Evolutionary conservation across 495 filamentous ascomycete species (phyloP).

Genomic region (Penicillium coprophilum): DNA sequence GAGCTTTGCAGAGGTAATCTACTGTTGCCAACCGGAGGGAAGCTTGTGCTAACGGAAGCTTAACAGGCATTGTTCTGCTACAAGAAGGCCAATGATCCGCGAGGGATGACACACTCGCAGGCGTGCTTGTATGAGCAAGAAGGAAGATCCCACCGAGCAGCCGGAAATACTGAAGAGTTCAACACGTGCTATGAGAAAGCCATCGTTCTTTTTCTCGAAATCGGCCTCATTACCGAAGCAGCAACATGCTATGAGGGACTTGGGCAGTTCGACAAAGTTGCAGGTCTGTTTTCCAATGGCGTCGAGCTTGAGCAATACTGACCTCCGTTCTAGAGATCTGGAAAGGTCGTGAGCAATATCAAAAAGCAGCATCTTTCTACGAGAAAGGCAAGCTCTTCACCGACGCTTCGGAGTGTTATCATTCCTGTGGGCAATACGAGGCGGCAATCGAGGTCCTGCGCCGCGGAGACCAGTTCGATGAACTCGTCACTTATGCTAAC

Average conservation of each 20-base stretch:
- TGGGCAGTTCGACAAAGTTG: conserved; percentile 15
- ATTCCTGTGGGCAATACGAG: conserved; percentile 13
- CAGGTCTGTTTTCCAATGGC: conserved; percentile 8
- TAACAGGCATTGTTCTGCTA: conserved; percentile 18
- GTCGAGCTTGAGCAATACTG: background rate
- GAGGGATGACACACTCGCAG: conserved; percentile 14
- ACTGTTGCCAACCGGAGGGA: background rate
- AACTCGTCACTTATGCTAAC: conserved; percentile 27
- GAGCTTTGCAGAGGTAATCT: conserved; percentile 17
- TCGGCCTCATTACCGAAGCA: conserved; percentile 7
- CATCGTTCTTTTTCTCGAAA: conserved; percentile 14
- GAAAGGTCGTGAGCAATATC: conserved; percentile 9
- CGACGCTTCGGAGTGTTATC: conserved; percentile 22
- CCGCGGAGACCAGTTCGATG: conserved; percentile 19
- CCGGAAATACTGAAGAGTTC: conserved; percentile 9
- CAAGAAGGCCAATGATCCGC: conserved; percentile 16
- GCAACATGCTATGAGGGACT: conserved; percentile 16
- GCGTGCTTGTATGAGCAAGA: conserved; percentile 23
- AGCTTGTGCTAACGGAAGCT: background rate
- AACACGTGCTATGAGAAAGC: conserved; percentile 12
- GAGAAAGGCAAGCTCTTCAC: conserved; percentile 7
- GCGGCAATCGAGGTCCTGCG: conserved; percentile 40
- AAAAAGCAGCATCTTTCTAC: conserved; percentile 23
- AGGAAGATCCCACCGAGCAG: conserved; percentile 12
- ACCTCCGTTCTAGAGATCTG: conserved; percentile 10